These are phyloP conservation scores for Laguncularia racemosa DNA, from an alignment of 345 rosid genomes.

Conservation along the genomic window DNA sequence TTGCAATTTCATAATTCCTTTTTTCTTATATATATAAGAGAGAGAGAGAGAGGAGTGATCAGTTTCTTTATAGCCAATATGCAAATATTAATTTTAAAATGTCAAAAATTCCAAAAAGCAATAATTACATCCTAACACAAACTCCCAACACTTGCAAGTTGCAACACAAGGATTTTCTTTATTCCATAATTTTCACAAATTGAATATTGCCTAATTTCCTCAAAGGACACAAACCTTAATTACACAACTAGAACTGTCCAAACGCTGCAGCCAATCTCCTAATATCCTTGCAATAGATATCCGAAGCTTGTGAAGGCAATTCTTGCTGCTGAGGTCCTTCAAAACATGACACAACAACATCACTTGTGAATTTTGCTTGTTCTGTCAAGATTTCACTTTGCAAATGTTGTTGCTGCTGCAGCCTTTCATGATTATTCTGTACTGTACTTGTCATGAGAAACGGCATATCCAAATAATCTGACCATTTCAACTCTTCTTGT, in stretches of 20 bases:
- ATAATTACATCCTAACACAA: no score
- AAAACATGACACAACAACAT: background rate
- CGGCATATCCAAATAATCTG: slow-evolving; percentile 16
- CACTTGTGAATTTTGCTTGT: slow-evolving; percentile 4
- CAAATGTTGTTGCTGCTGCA: slow-evolving; percentile 3
- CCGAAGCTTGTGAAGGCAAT: slow-evolving; percentile 9
- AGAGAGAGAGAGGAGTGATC: no score
- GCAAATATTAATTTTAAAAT: no score
- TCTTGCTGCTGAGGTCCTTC: slow-evolving; percentile 6
- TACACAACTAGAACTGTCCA: slow-evolving; percentile 3
- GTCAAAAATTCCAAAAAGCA: no score
- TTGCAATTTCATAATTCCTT: no score
- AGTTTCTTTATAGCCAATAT: no score
- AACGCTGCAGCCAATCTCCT: slow-evolving; percentile 13
- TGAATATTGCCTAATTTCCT: no score
- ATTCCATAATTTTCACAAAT: no score
- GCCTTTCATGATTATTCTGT: slow-evolving; percentile 6
- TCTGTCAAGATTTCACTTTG: background rate
- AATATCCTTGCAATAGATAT: slow-evolving; percentile 11
- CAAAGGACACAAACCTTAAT: background rate
- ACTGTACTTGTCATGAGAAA: slow-evolving; percentile 1
- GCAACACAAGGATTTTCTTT: no score
- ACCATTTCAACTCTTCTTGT: slow-evolving; percentile 14
- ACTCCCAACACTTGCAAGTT: no score
- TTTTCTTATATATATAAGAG: no score